Evolutionary conservation across 2,329 filamentous ascomycete species (phyloP).

Genomic region (Diaporthe eres): DNA sequence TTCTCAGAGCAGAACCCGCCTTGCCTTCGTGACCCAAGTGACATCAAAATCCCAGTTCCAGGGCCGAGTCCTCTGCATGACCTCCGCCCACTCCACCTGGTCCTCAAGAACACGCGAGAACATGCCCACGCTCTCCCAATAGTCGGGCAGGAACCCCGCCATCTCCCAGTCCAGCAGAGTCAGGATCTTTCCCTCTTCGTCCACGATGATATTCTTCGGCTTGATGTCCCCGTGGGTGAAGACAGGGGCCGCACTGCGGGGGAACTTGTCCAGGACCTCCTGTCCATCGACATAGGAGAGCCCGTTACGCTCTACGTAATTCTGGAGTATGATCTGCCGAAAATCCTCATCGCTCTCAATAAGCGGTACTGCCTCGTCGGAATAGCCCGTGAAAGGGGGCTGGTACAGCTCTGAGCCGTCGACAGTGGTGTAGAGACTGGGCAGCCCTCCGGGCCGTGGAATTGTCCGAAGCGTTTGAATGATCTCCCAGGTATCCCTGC

Average conservation of each 20-base stretch:
- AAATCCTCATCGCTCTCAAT: background rate
- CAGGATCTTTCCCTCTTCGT: background rate
- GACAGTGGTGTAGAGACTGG: background rate
- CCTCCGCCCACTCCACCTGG: background rate
- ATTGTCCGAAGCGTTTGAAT: background rate
- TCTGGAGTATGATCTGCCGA: background rate
- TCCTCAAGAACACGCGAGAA: background rate
- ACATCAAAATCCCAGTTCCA: background rate
- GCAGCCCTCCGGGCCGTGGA: background rate
- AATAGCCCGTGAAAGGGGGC: background rate
- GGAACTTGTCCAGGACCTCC: background rate
- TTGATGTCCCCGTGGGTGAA: background rate
- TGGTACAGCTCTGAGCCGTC: background rate
- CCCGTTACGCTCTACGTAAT: background rate
- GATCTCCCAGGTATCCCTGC: background rate
- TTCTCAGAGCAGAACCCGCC: background rate
- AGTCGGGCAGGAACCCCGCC: background rate
- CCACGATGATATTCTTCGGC: conserved; percentile 1
- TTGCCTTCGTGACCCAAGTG: background rate
- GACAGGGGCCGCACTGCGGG: background rate
- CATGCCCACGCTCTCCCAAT: background rate
- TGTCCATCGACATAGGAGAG: background rate
- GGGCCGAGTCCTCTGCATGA: background rate
- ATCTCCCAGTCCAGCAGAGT: background rate
- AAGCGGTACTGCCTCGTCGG: background rate